Base-by-base conservation (phyloP, 345 rosid species). In the Acer saccharum region DNA sequence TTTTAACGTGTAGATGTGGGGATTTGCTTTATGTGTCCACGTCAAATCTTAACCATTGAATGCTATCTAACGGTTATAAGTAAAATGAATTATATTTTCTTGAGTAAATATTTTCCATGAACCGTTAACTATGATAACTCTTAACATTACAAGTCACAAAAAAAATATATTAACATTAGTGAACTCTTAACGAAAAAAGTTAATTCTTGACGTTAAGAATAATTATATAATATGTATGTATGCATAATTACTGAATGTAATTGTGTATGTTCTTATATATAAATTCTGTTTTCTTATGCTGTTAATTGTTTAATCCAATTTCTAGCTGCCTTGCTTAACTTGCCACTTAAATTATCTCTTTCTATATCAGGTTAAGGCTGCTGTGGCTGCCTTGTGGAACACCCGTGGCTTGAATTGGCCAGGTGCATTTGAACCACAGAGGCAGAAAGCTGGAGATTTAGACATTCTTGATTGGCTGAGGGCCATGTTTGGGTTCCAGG, bases 401-500 rank as follows among this genome's bases (percentile, higher is more conserved):
- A 89, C 92, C 78, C 95, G 92, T 35, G 97, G 98, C 77, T 81
- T 96, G 85, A 90, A 84, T 81, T 94, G 98, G 99, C 97, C 99
- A 29, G 13, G 94, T 21, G 82, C 90, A 76, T 90, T 91, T 82
- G 97, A 92, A 82, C 98, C 88, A 81, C 93, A 89, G 64, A 87
- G 93, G 86, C 97, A 90, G 80, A 94, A 91, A 88, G 78, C 92
- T 16, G 95, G 97, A 74, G 94, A 96, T 73, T 64, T 94, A 32
- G 99, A 96, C 81, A 89, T 96, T 84, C 92, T 96, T 44, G 99
- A 96, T 81, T 96, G 99, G 98, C 84, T 96, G 82, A 88, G 95
- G 77, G 97, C 98, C 52, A 91, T 94, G 97, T 96, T 92, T 78
- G 98, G 99, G 65, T 96, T 96, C 87, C 99, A 96, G 97, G 99